Base-by-base conservation (phyloP, 345 rosid genomes). In the Litchi chinensis region DNA sequence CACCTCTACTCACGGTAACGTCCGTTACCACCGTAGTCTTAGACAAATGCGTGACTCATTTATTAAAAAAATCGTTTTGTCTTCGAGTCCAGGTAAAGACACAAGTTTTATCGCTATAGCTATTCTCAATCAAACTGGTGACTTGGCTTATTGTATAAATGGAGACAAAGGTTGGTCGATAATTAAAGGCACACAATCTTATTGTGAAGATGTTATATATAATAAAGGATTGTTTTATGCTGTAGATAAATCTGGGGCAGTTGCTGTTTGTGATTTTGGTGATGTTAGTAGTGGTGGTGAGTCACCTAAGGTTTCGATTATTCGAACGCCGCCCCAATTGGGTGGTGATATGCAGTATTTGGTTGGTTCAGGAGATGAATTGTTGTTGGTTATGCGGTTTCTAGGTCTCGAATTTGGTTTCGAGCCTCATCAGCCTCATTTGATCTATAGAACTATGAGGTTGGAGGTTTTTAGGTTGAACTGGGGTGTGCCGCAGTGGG, bases 271-370 rank as follows among this genome's bases (percentile, higher is more conserved):
- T 73, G 87, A 86, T 81, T 56, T 89, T 54, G 37, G 37, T 32
- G 37, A 3, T 32, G 37, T 32, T 32, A 32, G 37, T 32, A 22
- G 28, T 5, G 74, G 77, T 50, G 77, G 79, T 50, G 75, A 77
- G 32, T 62, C 66, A 3, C 84, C 89, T 18, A 57, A 13, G 75
- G 85, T 88, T 60, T 83, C 85, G 15, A 44, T 77, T 65, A 76
- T 89, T 68, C 77, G 77, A 69, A 80, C 83, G 13, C 68, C 80
- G 10, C 57, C 66, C 43, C 81, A 66, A 65, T 44, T 66, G 41
- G 75, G 80, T 37, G 90, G 90, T 24, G 93, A 91, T 80, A 65
- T 88, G 79, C 91, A 88, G 81, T 91, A 91, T 77, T 77, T 91
- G 88, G 90, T 87, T 70, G 22, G 69, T 69, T 84, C 72, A 8